These are phyloP conservation scores for Leucocoprinus sp. DNA, from an alignment of 768 basidiomycete species.

Conservation along the genomic window DNA sequence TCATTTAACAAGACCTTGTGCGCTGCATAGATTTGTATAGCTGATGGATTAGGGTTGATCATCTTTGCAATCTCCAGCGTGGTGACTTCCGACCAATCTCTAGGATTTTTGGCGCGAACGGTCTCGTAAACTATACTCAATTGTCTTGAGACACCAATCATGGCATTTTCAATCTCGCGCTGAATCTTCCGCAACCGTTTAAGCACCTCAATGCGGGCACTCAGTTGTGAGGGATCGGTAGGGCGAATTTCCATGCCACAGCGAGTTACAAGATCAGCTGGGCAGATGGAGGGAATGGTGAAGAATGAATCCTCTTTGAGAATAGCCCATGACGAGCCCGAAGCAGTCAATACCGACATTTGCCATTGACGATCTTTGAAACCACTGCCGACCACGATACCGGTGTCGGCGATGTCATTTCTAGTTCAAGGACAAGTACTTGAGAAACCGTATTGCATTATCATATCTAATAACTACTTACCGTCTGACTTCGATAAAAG, in stretches of 20 bases:
- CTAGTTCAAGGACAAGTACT: conserved; percentile 13
- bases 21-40: conserved; percentile 33
- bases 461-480: conserved; percentile 15
- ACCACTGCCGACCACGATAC: conserved; percentile 23
- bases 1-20: conserved; percentile 61
- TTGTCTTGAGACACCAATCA: conserved; percentile 18
- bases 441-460: background rate
- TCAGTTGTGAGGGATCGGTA: conserved; percentile 26
- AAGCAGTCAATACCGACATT: conserved; percentile 24
- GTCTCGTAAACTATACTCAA: conserved; percentile 34
- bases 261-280: conserved; percentile 34
- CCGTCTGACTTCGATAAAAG: conserved; percentile 43
- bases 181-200: conserved; percentile 49
- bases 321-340: conserved; percentile 49
- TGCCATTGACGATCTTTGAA: conserved; percentile 13
- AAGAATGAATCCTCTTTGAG: conserved; percentile 49
- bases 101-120: conserved; percentile 36
- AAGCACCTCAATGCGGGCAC: conserved; percentile 60
- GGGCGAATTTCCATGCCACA: conserved; percentile 34
- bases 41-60: conserved; percentile 27
- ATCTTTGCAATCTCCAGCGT: conserved; percentile 43
- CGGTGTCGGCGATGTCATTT: conserved; percentile 20
- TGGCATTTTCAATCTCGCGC: conserved; percentile 33
- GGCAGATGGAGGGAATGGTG: conserved; percentile 47
- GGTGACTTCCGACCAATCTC: conserved; percentile 49